Evolutionary conservation across 768 basidiomycete species (phyloP), one percentile per base, ranked within the genome.

Genomic region (Hypholoma sublateritium): DNA sequence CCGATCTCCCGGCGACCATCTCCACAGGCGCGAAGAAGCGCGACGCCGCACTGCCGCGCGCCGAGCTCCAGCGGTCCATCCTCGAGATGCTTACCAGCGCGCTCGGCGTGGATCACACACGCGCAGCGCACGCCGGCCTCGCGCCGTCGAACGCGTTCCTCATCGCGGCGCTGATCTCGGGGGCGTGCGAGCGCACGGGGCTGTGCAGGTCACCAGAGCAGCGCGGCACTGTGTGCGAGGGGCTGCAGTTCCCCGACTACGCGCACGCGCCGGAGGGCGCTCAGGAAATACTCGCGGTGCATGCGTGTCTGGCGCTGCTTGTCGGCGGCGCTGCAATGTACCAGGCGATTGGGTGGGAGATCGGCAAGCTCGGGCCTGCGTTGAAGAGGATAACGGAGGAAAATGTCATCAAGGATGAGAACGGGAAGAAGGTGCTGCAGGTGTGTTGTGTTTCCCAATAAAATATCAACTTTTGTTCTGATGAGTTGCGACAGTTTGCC

Each of bases 171-270:
- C 52, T 53, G 22, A 44, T 53, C 6, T 53, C 52, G 1, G 52
- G 52, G 11, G 52, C 52, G 19, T 53, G 52, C 17, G 28, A 42
- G 13, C 52, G 52, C 17, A 53, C 24, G 32, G 52, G 52, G 28
- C 52, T 53, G 9, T 53, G 52, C 52, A 53, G 42, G 12, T 53
- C 42, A n/a, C 39, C 37, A 7, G 28, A 22, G 14, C 52, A 53
- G 42, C 32, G 25, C n/a, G 52, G 42, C 21, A 43, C 25, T 25
- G 43, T 53, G 17, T 42, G 25, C 16, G n/a, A 19, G 39, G 52
- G 52, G 13, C 32, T 53, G 25, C 52, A 41, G n/a, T 53, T 53
- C 19, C 22, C 39, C 13, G 39, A 17, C 13, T 41, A 53, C 8
- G 52, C 28, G 42, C 7, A 53, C 42, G 34, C 25, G 34, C 3